Conservation (phyloP, 257 asterid genomes). For the Striga asiatica region DNA sequence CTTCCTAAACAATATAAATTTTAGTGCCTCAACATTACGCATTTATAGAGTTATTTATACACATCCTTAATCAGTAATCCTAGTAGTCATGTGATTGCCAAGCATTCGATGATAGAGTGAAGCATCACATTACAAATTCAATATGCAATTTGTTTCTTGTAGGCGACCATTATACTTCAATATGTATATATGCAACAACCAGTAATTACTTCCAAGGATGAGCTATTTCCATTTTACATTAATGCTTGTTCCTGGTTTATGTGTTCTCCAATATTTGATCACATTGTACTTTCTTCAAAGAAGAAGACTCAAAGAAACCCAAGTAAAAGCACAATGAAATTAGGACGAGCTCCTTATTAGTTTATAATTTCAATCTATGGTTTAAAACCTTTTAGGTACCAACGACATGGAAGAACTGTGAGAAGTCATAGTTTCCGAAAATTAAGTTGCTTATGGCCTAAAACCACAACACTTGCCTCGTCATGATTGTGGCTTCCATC, state of each 20-base stretch:
- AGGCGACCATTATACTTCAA: background rate
- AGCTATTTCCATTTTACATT: background rate
- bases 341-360: background rate
- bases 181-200: background rate
- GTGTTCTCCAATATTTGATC: background rate
- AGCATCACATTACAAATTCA: too few relatives aligned
- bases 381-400: background rate
- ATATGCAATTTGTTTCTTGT: too few relatives aligned
- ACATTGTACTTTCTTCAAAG: background rate
- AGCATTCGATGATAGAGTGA: background rate
- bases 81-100: background rate
- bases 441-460: conserved; percentile 8
- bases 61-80: too few relatives aligned
- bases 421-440: conserved; percentile 11
- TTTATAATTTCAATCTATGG: background rate
- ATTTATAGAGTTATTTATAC: too few relatives aligned
- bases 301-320: background rate
- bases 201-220: background rate
- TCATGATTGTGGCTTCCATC: conserved; percentile 52
- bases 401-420: conserved; percentile 3
- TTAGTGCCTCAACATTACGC: too few relatives aligned
- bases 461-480: conserved; percentile 52
- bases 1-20: too few relatives aligned
- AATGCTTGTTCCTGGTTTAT: background rate
- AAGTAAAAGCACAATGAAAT: conserved; percentile 5